Evolutionary conservation across 1,139 yeast species (phyloP).

Genomic region (Candida sp.): DNA sequence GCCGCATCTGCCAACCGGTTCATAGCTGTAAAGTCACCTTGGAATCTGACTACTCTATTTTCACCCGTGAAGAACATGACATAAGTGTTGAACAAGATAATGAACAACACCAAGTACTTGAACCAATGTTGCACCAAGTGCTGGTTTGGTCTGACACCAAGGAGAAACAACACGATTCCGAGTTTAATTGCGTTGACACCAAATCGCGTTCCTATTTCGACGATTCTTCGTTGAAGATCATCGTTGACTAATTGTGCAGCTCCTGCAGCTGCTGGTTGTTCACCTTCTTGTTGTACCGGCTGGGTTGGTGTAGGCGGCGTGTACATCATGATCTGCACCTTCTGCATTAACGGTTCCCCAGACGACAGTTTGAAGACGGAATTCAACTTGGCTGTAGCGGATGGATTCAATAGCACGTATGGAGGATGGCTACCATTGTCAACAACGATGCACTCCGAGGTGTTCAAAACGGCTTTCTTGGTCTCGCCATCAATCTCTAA

Average conservation of each 20-base stretch:
- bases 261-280: not conserved
- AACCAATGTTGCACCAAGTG: conserved; percentile 15
- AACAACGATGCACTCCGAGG: conserved; percentile 49
- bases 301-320: not conserved
- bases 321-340: conserved; percentile 20
- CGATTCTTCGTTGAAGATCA: conserved; percentile 11
- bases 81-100: conserved; percentile 12
- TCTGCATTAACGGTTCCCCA: conserved; percentile 23
- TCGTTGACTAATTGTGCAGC: conserved; percentile 6
- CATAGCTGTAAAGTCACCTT: not conserved
- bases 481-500: conserved; percentile 17
- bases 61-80: conserved; percentile 14
- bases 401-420: conserved; percentile 39
- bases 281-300: not conserved
- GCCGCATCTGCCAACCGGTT: conserved; percentile 16
- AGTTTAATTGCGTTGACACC: conserved; percentile 10
- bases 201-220: conserved; percentile 12
- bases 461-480: conserved; percentile 27
- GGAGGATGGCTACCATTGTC: conserved; percentile 38
- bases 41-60: conserved; percentile 10
- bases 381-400: conserved; percentile 36
- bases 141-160: conserved; percentile 13
- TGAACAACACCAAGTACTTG: conserved; percentile 8
- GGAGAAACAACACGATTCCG: conserved; percentile 8
- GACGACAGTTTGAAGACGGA: conserved; percentile 16